A percentile compares a stretch with the other conserved stretches of the same genome.
These are phyloP conservation scores for Helotiales sp. DNA, from an alignment of 2,329 filamentous ascomycete genomes.

Conservation along the genomic window DNA sequence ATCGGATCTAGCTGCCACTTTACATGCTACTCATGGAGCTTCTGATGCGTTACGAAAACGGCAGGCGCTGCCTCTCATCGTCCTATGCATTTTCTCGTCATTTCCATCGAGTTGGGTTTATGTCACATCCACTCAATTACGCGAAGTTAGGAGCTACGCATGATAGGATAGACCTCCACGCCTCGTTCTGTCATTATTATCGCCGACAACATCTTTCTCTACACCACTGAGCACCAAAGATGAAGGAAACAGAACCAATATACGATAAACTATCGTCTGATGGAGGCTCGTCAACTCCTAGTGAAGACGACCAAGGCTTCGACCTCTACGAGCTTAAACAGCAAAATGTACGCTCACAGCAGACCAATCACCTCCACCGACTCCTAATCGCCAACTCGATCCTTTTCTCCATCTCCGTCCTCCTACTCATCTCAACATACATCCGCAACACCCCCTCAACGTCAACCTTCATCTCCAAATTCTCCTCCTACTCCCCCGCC, in stretches of 20 bases:
- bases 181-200: too few relatives aligned
- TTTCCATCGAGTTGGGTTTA: too few relatives aligned
- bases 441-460: constrained; percentile 9
- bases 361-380: neutral
- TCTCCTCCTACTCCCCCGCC: constrained; percentile 12
- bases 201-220: neutral
- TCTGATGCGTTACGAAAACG: too few relatives aligned
- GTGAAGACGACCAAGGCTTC: neutral
- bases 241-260: neutral
- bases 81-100: too few relatives aligned
- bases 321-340: constrained; percentile 7
- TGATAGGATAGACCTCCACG: too few relatives aligned
- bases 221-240: neutral
- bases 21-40: too few relatives aligned
- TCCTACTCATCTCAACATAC: constrained; percentile 6
- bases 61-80: too few relatives aligned
- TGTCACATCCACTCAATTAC: too few relatives aligned
- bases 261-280: constrained; percentile 9
- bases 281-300: neutral
- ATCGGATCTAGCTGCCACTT: too few relatives aligned
- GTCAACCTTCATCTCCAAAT: constrained; percentile 3
- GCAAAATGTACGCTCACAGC: neutral
- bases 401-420: constrained; percentile 7
- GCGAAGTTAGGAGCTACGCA: too few relatives aligned
- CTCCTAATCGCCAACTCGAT: constrained; percentile 4